phyloP scores from a whole-genome alignment of 352 stramenopile species.

The Bremia lactucae region DNA sequence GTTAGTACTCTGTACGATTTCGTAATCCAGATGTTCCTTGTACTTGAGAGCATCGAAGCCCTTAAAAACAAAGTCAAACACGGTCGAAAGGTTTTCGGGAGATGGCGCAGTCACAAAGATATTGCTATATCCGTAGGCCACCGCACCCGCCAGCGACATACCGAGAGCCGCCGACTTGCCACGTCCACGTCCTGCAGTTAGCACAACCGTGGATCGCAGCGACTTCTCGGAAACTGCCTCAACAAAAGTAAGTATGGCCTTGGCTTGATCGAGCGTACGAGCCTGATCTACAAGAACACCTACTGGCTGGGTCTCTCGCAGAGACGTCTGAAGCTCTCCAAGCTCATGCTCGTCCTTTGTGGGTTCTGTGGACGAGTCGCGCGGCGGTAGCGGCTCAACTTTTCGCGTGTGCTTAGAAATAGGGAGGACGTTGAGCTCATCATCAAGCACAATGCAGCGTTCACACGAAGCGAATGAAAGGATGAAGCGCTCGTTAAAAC shows the following conservation, averaged over 20 bases:
- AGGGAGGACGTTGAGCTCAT: conserved; percentile 98
- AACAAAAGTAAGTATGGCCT: conserved; percentile 95
- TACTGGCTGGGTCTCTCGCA: conserved; percentile 92
- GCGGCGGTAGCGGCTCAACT: conserved; percentile 73
- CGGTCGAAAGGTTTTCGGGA: conserved; percentile 96
- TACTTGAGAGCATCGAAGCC: conserved; percentile 89
- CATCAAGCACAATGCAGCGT: conserved; percentile 96
- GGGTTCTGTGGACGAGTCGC: conserved; percentile 42
- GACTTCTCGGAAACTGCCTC: conserved; percentile 97
- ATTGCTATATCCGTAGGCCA: conserved; percentile 88
- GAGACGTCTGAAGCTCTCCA: conserved; percentile 89
- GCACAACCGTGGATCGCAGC: conserved; percentile 87
- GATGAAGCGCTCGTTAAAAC: conserved; percentile 99
- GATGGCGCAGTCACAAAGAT: conserved; percentile 97
- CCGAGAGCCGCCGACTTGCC: conserved; percentile 98
- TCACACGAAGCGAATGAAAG: conserved; percentile 91
- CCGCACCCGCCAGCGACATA: conserved; percentile 73
- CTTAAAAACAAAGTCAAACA: conserved; percentile 98
- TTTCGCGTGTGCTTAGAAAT: conserved; percentile 89
- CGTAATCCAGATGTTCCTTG: conserved; percentile 98
- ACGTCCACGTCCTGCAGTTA: conserved; percentile 87
- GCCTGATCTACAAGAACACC: conserved; percentile 91
- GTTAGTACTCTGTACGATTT: conserved; percentile 83
- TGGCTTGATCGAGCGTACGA: conserved; percentile 92
- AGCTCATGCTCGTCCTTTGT: conserved; percentile 85